Evolutionary conservation across 2,329 filamentous ascomycete genomes (phyloP), one percentile per base, ranked within the genome.

Genomic region (Botryosphaeria agaves): DNA sequence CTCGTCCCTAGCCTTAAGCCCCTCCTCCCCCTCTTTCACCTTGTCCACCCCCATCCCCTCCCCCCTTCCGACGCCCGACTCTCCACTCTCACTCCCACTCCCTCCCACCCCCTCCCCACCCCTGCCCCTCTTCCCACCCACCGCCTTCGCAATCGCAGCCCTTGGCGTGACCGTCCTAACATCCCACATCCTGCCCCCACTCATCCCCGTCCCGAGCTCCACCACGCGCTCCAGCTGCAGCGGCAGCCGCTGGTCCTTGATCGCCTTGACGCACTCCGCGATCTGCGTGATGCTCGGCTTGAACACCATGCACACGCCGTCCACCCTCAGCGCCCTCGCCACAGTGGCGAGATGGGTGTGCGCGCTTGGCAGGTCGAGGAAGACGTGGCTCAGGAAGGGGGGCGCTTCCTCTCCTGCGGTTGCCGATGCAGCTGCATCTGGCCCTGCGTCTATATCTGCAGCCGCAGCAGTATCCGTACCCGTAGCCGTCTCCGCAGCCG

Each of bases 281-380:
- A 87, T 76, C 49, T 87, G 81, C 7, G 79, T 84, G 34, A 89
- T 72, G 41, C 72, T 81, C 0, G 81, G 81, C 38, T 72, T 73
- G 54, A 84, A 89, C 1, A 83, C 62, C 9, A 77, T 59, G 18
- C 87, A 56, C 6, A 68, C 56, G 0, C 73, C 79, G 42, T 78
- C 68, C 2, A 66, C 61, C 23, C 66, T 67, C 31, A 89, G 52
- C 9, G 72, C 69, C n/a, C 59, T 46, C 4, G 65, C 55, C 14
- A 75, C 57, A 16, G 56, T 55, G 2, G 53, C 51, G 11, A 72
- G 37, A 37, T 69, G 61, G 7, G 48, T 39, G 31, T 80, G 59
- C 2, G 74, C 65, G 18, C 61, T 62, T 0, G 81, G 79, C 35
- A 89, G 63, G 46, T 89, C 81, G 14, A 89, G 61, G 36, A 87